Conservation (phyloP, 495 filamentous ascomycete species). For the Hypoxylon perforatum region DNA sequence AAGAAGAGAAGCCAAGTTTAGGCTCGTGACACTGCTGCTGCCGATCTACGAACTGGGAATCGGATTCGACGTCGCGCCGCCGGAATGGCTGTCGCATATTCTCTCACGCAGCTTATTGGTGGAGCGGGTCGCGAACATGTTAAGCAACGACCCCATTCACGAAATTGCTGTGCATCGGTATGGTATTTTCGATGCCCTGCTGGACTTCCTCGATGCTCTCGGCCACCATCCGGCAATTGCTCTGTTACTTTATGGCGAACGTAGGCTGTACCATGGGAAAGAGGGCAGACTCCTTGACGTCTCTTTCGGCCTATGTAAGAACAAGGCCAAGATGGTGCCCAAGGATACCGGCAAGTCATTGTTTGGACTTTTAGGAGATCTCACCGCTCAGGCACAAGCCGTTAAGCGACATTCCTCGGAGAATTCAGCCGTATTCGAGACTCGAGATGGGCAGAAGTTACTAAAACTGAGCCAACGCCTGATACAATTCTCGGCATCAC, state of each 20-base stretch:
- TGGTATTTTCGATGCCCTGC: slow-evolving; percentile 31
- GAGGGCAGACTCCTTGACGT: slow-evolving; percentile 21
- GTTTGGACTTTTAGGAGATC: slow-evolving; percentile 12
- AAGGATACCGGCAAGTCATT: slow-evolving; percentile 33
- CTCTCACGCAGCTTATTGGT: slow-evolving; percentile 49
- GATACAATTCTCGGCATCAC: slow-evolving; percentile 4
- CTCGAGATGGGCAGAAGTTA: slow-evolving; percentile 11
- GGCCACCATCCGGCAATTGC: slow-evolving; percentile 30
- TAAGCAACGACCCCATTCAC: slow-evolving; percentile 45
- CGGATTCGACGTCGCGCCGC: slow-evolving; percentile 29
- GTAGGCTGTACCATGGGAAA: slow-evolving; percentile 32
- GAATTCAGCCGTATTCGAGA: slow-evolving; percentile 21
- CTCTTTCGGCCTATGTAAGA: not conserved
- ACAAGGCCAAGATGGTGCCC: slow-evolving; percentile 8
- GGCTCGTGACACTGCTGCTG: slow-evolving; percentile 21
- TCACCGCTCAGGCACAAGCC: slow-evolving; percentile 24
- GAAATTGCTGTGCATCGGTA: slow-evolving; percentile 34
- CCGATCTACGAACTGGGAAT: slow-evolving; percentile 2
- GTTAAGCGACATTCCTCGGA: slow-evolving; percentile 26
- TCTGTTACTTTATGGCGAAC: slow-evolving; percentile 25
- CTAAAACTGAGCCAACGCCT: slow-evolving; percentile 29
- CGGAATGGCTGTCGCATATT: slow-evolving; percentile 36
- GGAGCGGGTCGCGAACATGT: slow-evolving; percentile 38
- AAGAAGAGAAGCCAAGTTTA: slow-evolving; percentile 10
- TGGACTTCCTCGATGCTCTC: slow-evolving; percentile 46